Evolutionary conservation across 2,329 filamentous ascomycete genomes (phyloP), one percentile per base, ranked within the genome.

Genomic region (Cercospora sp.): DNA sequence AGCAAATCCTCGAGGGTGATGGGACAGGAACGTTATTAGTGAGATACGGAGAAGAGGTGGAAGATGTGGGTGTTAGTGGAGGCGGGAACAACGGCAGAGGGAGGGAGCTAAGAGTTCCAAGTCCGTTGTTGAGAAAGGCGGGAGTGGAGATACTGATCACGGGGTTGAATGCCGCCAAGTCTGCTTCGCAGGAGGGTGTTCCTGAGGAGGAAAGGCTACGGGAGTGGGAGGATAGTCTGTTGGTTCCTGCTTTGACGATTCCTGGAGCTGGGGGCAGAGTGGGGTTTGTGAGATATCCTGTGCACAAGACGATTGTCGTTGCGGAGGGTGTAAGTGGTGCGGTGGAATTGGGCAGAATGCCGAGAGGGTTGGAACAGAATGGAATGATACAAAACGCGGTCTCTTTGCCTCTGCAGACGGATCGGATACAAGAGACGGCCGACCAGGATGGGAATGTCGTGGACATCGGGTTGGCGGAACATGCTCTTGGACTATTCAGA

Each of bases 281-380:
- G 66, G 88, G 89, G 12, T 86, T 89, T 16, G 84, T 95, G 51
- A 87, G 89, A 6, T 93, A 92, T 55, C 94, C 94, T 0, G 93
- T 97, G 1, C 94, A 98, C 77, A 91, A 90, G 76, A 88, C 90
- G 0, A 80, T 97, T 16, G 74, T 97, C 9, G 86, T 96, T 8
- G 89, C 88, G 0, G 86, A 91, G 60, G 93, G 92, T 0, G 80
- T 96, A 2, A 81, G 87, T 63, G 92, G 91, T 7, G 87, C 90
- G 0, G 83, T 89, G 5, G 82, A 85, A 1, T 85, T 79, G 78
- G 76, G 81, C 57, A 73, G 78, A 45, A 78, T 83, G 70, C 77
- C 77, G 16, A 75, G 77, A 53, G 74, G 77, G 36, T 69, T 75
- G 20, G 70, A 76, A 31, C 68, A 66, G 8, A 64, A 81, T 79